Percentiles rank a stretch among this genome's conserved stretches.
phyloP scores from a whole-genome alignment of 306 rosid genomes.

The Acacia acuminata region DNA sequence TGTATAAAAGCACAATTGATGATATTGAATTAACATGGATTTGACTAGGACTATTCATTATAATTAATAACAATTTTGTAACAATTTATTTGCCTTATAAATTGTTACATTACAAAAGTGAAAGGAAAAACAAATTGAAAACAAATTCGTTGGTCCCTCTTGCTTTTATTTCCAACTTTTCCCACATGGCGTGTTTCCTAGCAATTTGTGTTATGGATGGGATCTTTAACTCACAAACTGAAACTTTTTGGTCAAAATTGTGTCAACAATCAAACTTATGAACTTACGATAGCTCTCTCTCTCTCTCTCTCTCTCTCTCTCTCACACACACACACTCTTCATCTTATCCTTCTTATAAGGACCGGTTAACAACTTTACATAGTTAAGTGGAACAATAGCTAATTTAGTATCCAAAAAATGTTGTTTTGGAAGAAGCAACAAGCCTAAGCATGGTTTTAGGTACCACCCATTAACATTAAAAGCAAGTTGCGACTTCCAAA shows the following conservation, averaged over 20 bases:
- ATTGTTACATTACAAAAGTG: neutral
- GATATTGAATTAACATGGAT: neutral
- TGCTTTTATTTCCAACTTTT: neutral
- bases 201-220: neutral
- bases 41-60: neutral
- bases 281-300: neutral
- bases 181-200: neutral
- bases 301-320: no score
- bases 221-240: neutral
- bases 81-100: neutral
- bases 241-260: neutral
- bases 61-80: neutral
- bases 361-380: neutral
- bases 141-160: neutral
- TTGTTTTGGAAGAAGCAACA: neutral
- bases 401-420: neutral
- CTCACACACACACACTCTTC: no score
- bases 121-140: neutral
- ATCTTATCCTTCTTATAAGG: neutral
- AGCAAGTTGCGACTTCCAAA: no score
- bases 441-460: neutral
- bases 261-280: neutral
- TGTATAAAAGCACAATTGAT: neutral
- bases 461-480: no score
- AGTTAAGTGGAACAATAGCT: neutral